A percentile compares a stretch with the other conserved stretches of the same genome.
These are phyloP conservation scores for Aspergillus fijiensis DNA, from an alignment of 2,329 filamentous ascomycete genomes.

Conservation along the genomic window DNA sequence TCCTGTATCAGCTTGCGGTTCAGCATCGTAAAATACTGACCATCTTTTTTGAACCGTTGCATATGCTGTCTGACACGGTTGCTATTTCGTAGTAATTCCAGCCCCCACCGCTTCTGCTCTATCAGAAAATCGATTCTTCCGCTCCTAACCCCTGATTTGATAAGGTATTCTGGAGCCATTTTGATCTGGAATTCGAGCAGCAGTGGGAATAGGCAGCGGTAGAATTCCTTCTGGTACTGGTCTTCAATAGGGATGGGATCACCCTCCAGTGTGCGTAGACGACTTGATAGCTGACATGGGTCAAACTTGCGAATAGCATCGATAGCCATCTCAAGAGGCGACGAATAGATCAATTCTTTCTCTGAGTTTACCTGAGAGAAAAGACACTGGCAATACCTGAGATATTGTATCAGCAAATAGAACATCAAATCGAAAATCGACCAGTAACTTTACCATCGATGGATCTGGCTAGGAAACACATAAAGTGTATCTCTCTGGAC, in stretches of 20 bases:
- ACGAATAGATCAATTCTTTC: not conserved
- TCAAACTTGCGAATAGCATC: slow-evolving; percentile 12
- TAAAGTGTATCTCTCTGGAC: slow-evolving; percentile 5
- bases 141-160: slow-evolving; percentile 12
- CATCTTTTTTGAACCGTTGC: slow-evolving; percentile 9
- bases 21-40: slow-evolving; percentile 11
- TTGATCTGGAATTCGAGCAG: too few species aligned
- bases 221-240: slow-evolving; percentile 19
- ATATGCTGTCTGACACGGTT: slow-evolving; percentile 12
- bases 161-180: slow-evolving; percentile 17
- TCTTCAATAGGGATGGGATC: not conserved
- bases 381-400: too few species aligned
- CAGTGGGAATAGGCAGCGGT: slow-evolving; percentile 6
- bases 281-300: slow-evolving; percentile 13
- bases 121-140: slow-evolving; percentile 17
- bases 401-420: too few species aligned
- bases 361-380: too few species aligned
- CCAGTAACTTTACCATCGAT: slow-evolving; percentile 6
- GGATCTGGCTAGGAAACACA: slow-evolving; percentile 12
- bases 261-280: slow-evolving; percentile 4
- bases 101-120: slow-evolving; percentile 14
- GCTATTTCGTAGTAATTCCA: slow-evolving; percentile 15
- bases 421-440: not conserved
- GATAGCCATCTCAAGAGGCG: slow-evolving; percentile 12
- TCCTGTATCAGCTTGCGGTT: slow-evolving; percentile 10